These are phyloP conservation scores for Vanrija humicola DNA, from an alignment of 1,284 basidiomycete genomes.

Conservation along the genomic window DNA sequence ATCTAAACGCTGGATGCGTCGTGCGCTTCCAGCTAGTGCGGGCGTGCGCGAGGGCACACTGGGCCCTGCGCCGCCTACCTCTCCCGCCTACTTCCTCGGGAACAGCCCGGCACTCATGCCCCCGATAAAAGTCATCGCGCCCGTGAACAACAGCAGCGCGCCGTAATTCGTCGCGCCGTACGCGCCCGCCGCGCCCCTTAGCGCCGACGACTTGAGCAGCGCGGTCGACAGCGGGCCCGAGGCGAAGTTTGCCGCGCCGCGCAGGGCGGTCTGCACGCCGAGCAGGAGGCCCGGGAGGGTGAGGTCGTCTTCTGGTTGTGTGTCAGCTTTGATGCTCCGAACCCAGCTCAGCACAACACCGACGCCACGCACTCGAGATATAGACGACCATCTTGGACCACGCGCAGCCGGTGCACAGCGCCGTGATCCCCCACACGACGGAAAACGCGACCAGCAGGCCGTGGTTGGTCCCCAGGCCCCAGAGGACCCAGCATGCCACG, in stretches of 20 bases:
- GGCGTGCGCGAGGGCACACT: too few species aligned
- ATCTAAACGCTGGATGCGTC: too few species aligned
- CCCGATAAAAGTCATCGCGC: too few species aligned
- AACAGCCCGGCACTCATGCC: too few species aligned
- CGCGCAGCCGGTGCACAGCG: background rate
- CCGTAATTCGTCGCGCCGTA: conserved; percentile 27
- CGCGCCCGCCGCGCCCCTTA: conserved; percentile 20
- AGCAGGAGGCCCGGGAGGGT: conserved; percentile 32
- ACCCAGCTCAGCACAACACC: conserved; percentile 38
- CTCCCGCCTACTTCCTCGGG: too few species aligned
- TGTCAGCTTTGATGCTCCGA: conserved; percentile 32
- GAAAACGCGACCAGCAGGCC: conserved; percentile 29
- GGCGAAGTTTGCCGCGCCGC: conserved; percentile 38
- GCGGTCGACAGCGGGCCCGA: conserved; percentile 33
- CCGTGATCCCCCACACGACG: conserved; percentile 32
- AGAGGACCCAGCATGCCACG: conserved; percentile 40
- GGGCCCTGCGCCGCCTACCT: too few species aligned
- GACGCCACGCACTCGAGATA: conserved; percentile 15
- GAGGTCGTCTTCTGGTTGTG: conserved; percentile 40
- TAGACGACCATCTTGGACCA: background rate
- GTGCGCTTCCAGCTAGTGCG: too few species aligned
- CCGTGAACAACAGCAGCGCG: too few species aligned
- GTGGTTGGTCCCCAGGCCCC: conserved; percentile 43
- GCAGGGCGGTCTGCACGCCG: conserved; percentile 36
- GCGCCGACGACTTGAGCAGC: conserved; percentile 15